phyloP scores from a whole-genome alignment of 768 basidiomycete genomes.

The Macrolepiota albuminosa region DNA sequence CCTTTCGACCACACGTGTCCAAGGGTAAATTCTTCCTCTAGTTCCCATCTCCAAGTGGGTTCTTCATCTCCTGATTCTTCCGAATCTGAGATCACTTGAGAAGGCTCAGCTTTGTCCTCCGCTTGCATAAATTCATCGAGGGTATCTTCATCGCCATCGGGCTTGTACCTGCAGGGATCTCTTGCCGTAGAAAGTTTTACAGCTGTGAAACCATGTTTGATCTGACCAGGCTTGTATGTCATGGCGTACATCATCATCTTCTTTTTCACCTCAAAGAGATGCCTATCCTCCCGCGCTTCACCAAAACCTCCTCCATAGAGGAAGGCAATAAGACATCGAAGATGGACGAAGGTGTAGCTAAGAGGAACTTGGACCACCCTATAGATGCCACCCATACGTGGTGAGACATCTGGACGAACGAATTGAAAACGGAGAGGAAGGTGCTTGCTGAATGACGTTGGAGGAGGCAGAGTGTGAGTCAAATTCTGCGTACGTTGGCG shows the following conservation, averaged over 20 bases:
- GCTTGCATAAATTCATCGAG: conserved; percentile 23
- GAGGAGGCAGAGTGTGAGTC: conserved; percentile 32
- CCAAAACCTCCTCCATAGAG: conserved; percentile 40
- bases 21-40: conserved; percentile 63
- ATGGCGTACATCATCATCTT: conserved; percentile 35
- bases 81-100: conserved; percentile 22
- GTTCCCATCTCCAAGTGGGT: conserved; percentile 61
- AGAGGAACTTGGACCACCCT: conserved; percentile 67
- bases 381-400: conserved; percentile 46
- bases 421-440: conserved; percentile 62
- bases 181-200: conserved; percentile 47
- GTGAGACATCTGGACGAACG: conserved; percentile 28
- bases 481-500: conserved; percentile 41
- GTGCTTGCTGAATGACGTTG: conserved; percentile 54
- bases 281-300: conserved; percentile 29
- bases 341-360: conserved; percentile 64
- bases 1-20: conserved; percentile 55
- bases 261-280: conserved; percentile 59
- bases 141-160: conserved; percentile 23
- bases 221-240: conserved; percentile 44
- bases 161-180: conserved; percentile 47
- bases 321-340: conserved; percentile 58
- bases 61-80: conserved; percentile 30
- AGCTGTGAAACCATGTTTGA: conserved; percentile 44
- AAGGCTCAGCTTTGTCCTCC: conserved; percentile 15